phyloP scores from a whole-genome alignment of 108 stramenopile genomes.

The Pseudonitzschia pungens region DNA sequence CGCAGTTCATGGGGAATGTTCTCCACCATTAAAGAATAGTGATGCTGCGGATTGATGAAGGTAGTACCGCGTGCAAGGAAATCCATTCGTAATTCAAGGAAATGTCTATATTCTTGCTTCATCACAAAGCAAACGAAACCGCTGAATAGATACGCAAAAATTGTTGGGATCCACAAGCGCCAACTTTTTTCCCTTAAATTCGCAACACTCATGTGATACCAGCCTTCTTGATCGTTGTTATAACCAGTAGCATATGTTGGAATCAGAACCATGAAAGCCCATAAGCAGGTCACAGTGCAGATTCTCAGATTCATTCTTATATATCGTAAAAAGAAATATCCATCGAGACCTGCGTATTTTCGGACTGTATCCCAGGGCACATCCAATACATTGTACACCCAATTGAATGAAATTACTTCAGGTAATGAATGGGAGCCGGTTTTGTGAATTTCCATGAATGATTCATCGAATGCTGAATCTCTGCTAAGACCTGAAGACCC shows the following conservation, averaged over 20 bases:
- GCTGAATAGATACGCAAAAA: conserved; percentile 86
- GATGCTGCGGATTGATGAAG: conserved; percentile 64
- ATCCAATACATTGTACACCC: conserved; percentile 63
- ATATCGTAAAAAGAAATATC: conserved; percentile 87
- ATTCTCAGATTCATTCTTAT: conserved; percentile 87
- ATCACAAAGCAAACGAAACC: conserved; percentile 82
- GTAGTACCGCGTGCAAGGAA: conserved; percentile 66
- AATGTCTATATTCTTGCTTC: conserved; percentile 85
- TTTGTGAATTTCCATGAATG: conserved; percentile 5
- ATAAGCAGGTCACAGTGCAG: conserved; percentile 72
- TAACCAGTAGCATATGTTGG: conserved; percentile 73
- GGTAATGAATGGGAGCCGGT: conserved; percentile 25
- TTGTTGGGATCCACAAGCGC: conserved; percentile 81
- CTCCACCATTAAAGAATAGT: conserved; percentile 86
- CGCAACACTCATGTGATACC: conserved; percentile 83
- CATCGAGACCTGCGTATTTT: conserved; percentile 82
- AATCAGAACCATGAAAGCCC: conserved; percentile 72
- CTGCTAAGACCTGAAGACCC: conserved; percentile 7
- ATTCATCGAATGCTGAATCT: conserved; percentile 9
- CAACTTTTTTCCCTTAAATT: conserved; percentile 66
- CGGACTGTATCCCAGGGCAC: conserved; percentile 74
- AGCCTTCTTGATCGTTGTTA: conserved; percentile 56
- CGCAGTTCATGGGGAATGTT: conserved; percentile 82
- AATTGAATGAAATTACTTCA: conserved; percentile 59
- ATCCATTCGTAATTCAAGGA: conserved; percentile 85